Evolutionary conservation across 331 rosid genomes (phyloP), one percentile per base, ranked within the genome.

Genomic region (Erythrophleum ivorense): DNA sequence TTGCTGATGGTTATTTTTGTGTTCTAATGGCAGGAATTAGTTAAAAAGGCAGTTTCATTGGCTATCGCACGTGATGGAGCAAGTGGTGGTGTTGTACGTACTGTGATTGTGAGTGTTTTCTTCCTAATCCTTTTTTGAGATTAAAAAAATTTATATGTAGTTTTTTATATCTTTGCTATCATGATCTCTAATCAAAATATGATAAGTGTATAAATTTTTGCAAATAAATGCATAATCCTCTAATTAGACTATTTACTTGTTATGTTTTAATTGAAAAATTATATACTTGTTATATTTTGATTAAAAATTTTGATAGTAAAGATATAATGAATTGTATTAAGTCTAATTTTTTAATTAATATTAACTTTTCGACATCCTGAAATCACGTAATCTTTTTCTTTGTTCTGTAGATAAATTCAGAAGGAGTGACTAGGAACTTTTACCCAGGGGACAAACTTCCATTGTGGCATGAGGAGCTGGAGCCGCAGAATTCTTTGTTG

Each of bases 21-120:
- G 54, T 18, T 46, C 40, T 59, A 63, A 7, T n/a, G 76, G 79
- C 97, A 96, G 99, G 89, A 88, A 18, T 84, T 96, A 65, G 99
- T 93, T 1, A 88, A 85, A 29, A 96, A 94, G 89, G 99, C 98
- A 19, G 99, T 96, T 64, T 96, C 99, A n/a, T 95, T 96, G 7
- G 98, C 99, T 64, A 94, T 96, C 82, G 99, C 98, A 16, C 92
- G 98, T 50, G 99, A 96, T 53, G 99, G 99, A 40, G 99, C 99
- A 10, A 96, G 99, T 86, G 99, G 99, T 7, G 99, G 99, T 19
- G 99, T 96, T 41, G 97, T 96, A 70, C 97, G 99, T 41, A 94
- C 98, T 1, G 98, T 94, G 60, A 88, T 84, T 63, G 99, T 96
- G 87, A 88, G 98, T 76, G 33, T 24, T 74, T 54, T 36, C 49